These are phyloP conservation scores for Pseudonectria buxi DNA, from an alignment of 2,329 filamentous ascomycete species.

Conservation along the genomic window DNA sequence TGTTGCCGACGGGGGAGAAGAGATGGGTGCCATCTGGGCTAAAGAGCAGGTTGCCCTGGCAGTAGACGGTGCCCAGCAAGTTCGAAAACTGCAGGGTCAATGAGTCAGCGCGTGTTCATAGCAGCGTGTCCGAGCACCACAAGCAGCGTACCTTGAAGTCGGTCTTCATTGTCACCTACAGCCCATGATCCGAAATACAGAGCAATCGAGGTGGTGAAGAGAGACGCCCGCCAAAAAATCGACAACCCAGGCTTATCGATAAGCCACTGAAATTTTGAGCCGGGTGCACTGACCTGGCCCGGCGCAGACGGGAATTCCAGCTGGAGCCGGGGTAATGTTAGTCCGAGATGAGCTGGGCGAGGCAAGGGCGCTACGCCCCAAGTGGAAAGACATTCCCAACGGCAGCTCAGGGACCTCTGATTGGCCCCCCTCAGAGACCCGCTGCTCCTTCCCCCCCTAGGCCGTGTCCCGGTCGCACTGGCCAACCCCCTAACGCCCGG, in stretches of 20 bases:
- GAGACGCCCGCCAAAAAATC: conserved; percentile 26
- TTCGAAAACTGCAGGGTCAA: conserved; percentile 73
- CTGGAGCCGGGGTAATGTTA: conserved; percentile 27
- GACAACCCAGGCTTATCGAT: conserved; percentile 30
- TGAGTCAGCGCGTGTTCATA: not conserved
- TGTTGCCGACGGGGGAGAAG: conserved; percentile 92
- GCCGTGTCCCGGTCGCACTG: conserved; percentile 13
- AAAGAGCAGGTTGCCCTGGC: conserved; percentile 94
- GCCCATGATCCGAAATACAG: conserved; percentile 26
- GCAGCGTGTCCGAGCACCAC: not conserved
- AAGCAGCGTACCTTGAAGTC: conserved; percentile 77
- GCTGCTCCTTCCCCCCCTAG: conserved; percentile 6
- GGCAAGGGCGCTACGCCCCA: conserved; percentile 10
- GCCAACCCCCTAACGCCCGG: conserved; percentile 11
- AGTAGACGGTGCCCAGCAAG: conserved; percentile 95
- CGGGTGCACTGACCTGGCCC: no score
- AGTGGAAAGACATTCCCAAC: conserved; percentile 9
- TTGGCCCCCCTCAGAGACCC: not conserved
- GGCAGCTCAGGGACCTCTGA: no score
- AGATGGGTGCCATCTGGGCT: conserved; percentile 93
- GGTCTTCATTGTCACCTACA: conserved; percentile 77
- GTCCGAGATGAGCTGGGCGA: conserved; percentile 28
- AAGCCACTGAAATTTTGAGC: conserved; percentile 22
- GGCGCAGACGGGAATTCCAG: no score
- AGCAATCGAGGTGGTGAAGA: not conserved